A percentile compares a stretch with the other conserved stretches of the same genome.
Evolutionary conservation across 1,284 basidiomycete genomes (phyloP).

Genomic region (Sanghuangporus weigelae): DNA sequence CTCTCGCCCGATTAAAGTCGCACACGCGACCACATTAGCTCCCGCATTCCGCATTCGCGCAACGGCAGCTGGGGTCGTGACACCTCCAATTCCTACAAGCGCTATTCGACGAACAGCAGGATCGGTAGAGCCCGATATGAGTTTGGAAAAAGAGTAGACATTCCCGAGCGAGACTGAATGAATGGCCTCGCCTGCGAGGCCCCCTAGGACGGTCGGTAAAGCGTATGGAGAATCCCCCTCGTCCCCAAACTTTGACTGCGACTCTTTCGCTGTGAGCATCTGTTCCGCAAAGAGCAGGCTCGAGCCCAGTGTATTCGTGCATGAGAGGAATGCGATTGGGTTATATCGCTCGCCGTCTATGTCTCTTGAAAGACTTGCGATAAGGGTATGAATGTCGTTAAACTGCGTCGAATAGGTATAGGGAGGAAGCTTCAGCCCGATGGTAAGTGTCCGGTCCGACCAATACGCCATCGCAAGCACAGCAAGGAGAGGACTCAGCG

Average conservation of each 20-base stretch:
- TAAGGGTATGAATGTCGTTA: constrained; percentile 40
- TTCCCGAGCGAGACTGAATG: constrained; percentile 73
- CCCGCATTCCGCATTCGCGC: constrained; percentile 66
- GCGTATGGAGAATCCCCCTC: constrained; percentile 35
- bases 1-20: constrained; percentile 63
- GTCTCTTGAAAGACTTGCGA: constrained; percentile 32
- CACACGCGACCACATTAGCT: constrained; percentile 65
- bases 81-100: constrained; percentile 75
- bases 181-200: constrained; percentile 70
- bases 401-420: constrained; percentile 65
- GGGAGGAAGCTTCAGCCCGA: constrained; percentile 80
- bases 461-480: constrained; percentile 44
- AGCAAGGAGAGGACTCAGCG: constrained; percentile 43
- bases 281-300: constrained; percentile 58
- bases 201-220: constrained; percentile 59
- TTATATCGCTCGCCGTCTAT: constrained; percentile 22
- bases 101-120: constrained; percentile 42
- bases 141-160: constrained; percentile 51
- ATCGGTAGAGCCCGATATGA: constrained; percentile 41
- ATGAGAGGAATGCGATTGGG: constrained; percentile 61
- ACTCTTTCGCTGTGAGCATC: constrained; percentile 20
- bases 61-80: constrained; percentile 53
- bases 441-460: constrained; percentile 50
- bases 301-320: constrained; percentile 75
- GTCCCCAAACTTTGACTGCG: neutral